phyloP scores from a whole-genome alignment of 805 yeast genomes.

The Teunomyces gatunensis region DNA sequence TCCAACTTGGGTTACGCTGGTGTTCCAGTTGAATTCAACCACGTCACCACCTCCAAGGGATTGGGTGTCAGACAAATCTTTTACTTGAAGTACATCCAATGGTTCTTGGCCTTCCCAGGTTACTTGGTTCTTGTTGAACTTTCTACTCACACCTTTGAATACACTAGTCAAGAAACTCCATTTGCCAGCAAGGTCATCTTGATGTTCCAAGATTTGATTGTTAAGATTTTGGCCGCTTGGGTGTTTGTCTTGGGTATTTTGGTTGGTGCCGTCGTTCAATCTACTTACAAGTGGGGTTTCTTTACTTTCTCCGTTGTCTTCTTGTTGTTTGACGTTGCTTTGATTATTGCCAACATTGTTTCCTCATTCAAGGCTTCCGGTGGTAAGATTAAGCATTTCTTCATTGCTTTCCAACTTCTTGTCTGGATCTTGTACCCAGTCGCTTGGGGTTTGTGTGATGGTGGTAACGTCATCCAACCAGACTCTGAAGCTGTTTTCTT shows the following conservation, averaged over 20 bases:
- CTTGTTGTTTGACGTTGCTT: slow-evolving; percentile 38
- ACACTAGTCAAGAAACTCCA: slow-evolving; percentile 30
- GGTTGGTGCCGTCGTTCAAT: slow-evolving; percentile 53
- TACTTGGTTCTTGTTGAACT: slow-evolving; percentile 32
- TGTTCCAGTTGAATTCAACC: slow-evolving; percentile 47
- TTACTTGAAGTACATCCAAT: slow-evolving; percentile 55
- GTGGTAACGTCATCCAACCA: slow-evolving; percentile 60
- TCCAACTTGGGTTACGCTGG: slow-evolving; percentile 57
- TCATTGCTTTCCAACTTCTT: slow-evolving; percentile 32
- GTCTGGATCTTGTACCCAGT: slow-evolving; percentile 51
- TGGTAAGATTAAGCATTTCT: slow-evolving; percentile 4
- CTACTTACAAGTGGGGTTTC: slow-evolving; percentile 70
- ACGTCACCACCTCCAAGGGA: slow-evolving; percentile 33
- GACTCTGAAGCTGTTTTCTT: slow-evolving; percentile 59
- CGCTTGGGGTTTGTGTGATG: slow-evolving; percentile 55
- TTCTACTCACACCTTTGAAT: slow-evolving; percentile 27
- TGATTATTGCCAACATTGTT: slow-evolving; percentile 17
- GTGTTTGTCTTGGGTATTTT: slow-evolving; percentile 53
- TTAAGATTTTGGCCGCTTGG: slow-evolving; percentile 44
- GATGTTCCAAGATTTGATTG: slow-evolving; percentile 34
- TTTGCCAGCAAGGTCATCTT: slow-evolving; percentile 25
- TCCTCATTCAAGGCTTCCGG: slow-evolving; percentile 7
- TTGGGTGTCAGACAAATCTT: slow-evolving; percentile 49
- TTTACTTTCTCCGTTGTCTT: slow-evolving; percentile 52
- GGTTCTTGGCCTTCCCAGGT: slow-evolving; percentile 55